Base-by-base conservation (phyloP, 306 rosid genomes). In the Prunus salicina region DNA sequence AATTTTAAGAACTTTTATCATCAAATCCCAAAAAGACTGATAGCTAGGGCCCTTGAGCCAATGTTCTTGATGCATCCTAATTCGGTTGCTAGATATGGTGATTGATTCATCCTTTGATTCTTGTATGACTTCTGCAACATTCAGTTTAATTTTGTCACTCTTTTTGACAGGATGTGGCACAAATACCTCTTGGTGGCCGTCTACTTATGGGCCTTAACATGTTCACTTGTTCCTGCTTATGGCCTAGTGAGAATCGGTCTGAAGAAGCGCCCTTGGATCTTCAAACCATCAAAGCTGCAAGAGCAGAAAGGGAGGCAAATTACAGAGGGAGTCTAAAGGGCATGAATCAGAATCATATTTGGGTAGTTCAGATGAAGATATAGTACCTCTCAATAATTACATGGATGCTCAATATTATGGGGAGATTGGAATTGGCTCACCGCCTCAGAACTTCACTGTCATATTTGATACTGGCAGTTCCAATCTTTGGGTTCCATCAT, bases 401-500 rank as follows among this genome's bases (percentile, higher is more conserved):
- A 75, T 93, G 90, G 91, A 91, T 81, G 96, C 98, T 22, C 96
- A 93, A 60, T 93, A 93, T 79, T 90, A 63, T 76, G 98, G 98
- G 76, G 96, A 87, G 88, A 93, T 93, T 82, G 89, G 95, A 73
- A 88, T 93, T 74, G 98, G 96, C 76, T 83, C 98, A 6, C 98
- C 98, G 15, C 90, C 93, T 45, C 98, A 93, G 76, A 89, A 80
- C 24, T 93, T 93, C 84, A 68, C 85, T 68, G 95, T 93, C 81
- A 86, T 93, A 78, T 93, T 93, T 77, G 98, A 93, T 81, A 89
- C 93, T 1, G 97, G 93, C 20, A 92, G 93, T 80, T 90, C 97
- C 78, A 92, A 92, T 81, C 91, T 92, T 14, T 92, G 96, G 96
- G 92, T 92, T 82, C 97, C 96, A 71, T 90, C 97, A 27, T 80